A percentile compares a stretch with the other conserved stretches of the same genome.
These are phyloP conservation scores for Mucor irregularis DNA, from an alignment of 371 early-diverging fungal species.

Conservation along the genomic window DNA sequence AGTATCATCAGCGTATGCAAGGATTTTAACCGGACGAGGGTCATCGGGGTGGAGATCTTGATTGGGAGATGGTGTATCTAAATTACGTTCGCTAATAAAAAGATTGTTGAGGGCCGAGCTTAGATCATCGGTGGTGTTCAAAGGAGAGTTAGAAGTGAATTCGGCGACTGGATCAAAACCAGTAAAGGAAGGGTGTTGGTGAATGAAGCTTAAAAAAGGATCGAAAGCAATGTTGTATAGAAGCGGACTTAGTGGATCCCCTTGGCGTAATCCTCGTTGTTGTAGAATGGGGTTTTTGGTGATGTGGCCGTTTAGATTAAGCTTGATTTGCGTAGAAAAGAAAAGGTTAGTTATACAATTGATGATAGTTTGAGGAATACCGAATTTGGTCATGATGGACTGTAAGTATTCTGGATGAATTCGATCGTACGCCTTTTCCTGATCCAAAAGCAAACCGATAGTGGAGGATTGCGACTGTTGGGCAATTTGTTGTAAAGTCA, in stretches of 20 bases:
- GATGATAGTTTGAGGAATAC: constrained; percentile 5
- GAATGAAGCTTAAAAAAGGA: constrained; percentile 15
- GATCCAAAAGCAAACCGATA: not conserved
- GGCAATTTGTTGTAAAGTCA: not conserved
- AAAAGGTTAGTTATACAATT: constrained; percentile 1
- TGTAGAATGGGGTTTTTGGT: not conserved
- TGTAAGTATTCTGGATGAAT: constrained; percentile 22
- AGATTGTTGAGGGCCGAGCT: too few species aligned
- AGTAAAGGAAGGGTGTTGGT: not conserved
- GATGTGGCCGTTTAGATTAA: constrained; percentile 19
- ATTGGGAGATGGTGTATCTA: not conserved
- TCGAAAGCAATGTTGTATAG: constrained; percentile 21
- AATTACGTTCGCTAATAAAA: not conserved
- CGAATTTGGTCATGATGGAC: not conserved
- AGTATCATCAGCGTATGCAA: constrained; percentile 18
- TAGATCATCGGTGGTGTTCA: too few species aligned
- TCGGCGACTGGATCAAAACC: not conserved
- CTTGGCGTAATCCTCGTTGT: constrained; percentile 18
- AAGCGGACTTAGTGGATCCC: constrained; percentile 22
- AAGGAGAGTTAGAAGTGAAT: too few species aligned
- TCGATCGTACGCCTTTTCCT: constrained; percentile 8
- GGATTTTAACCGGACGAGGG: not conserved
- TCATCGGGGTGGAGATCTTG: not conserved
- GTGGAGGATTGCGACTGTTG: too few species aligned
- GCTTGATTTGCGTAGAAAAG: constrained; percentile 9